Evolutionary conservation across 2,329 filamentous ascomycete genomes (phyloP), one percentile per base, ranked within the genome.

Genomic region (Neofusicoccum parvum): DNA sequence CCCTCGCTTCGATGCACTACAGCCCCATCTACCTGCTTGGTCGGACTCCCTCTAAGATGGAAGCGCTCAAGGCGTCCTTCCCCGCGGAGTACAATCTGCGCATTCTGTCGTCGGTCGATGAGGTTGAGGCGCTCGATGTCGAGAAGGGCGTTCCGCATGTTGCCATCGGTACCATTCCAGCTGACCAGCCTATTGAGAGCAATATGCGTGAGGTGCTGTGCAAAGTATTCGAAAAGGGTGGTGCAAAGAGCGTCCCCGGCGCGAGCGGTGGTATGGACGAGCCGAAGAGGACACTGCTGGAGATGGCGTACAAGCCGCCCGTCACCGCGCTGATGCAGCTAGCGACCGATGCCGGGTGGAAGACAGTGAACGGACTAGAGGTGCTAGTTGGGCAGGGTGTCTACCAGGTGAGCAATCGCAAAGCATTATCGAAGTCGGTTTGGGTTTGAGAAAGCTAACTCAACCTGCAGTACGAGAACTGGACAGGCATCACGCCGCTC

Each of bases 281-380:
- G 65, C 65, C 64, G 15, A 78, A 79, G 60, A 78, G 78, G 5
- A 79, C 95, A 12, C 79, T 98, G 67, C 80, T 98, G 3, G 95
- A 99, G 78, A 97, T 99, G 94, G 94, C 95, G 1, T 99, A 99
- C 79, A 96, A 94, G 78, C 95, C 95, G 20, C 83, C 86, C 0
- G 85, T 91, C 62, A 99, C 95, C 4, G 87, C 90, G 7, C 79
- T 97, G 70, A 97, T 98, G 88, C 86, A 91, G 75, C 81, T 97
- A 74, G 94, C 94, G 2, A 84, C 88, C 71, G 86, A 90, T 70
- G 86, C 86, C 12, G 89, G 90, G 3, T 99, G 95, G 95, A 85
- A 81, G 65, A 92, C 90, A 1, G 90, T 98, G 68, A 89, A 92
- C 7, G 95, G 95, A 0, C 79, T 97, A 45, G 95, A 99, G 78